phyloP scores from a whole-genome alignment of 2,329 filamentous ascomycete species.

The Emmonsiellopsis sp. region DNA sequence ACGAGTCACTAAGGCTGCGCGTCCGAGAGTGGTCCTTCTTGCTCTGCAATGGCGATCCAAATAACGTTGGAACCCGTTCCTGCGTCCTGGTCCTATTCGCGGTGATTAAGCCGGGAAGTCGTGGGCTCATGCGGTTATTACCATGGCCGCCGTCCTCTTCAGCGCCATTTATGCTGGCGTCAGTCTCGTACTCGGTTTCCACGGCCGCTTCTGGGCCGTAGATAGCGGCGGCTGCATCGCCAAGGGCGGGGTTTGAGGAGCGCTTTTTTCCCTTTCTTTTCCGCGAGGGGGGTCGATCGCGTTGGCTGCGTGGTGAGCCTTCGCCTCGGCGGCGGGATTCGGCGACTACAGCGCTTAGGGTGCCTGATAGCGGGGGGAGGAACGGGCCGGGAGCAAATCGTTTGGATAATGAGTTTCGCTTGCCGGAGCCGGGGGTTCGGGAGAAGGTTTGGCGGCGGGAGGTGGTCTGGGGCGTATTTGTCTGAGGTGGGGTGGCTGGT shows the following conservation, averaged over 20 bases:
- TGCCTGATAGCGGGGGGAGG: constrained; percentile 51
- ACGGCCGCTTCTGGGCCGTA: constrained; percentile 12
- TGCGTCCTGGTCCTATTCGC: not conserved
- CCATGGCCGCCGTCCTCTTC: constrained; percentile 5
- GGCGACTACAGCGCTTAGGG: constrained; percentile 55
- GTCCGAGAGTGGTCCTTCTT: not conserved
- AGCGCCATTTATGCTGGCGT: constrained; percentile 10
- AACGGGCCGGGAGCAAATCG: constrained; percentile 51
- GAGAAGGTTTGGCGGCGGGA: constrained; percentile 20
- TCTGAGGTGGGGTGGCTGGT: constrained; percentile 10
- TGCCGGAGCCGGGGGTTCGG: constrained; percentile 30
- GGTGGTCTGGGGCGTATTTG: constrained; percentile 11
- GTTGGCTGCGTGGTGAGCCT: constrained; percentile 25
- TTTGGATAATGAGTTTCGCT: constrained; percentile 40
- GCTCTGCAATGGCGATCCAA: not conserved
- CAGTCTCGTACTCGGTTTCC: constrained; percentile 14
- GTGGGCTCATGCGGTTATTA: not conserved
- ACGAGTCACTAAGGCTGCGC: constrained; percentile 3
- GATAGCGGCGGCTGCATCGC: constrained; percentile 24
- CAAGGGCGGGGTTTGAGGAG: not conserved
- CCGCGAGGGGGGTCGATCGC: not conserved
- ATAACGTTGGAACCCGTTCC: not conserved
- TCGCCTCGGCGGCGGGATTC: constrained; percentile 54
- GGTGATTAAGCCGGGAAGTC: not conserved
- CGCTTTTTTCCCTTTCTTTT: constrained; percentile 1